Conservation (phyloP, 2,329 filamentous ascomycete genomes). For the Colletotrichum endophyticum region DNA sequence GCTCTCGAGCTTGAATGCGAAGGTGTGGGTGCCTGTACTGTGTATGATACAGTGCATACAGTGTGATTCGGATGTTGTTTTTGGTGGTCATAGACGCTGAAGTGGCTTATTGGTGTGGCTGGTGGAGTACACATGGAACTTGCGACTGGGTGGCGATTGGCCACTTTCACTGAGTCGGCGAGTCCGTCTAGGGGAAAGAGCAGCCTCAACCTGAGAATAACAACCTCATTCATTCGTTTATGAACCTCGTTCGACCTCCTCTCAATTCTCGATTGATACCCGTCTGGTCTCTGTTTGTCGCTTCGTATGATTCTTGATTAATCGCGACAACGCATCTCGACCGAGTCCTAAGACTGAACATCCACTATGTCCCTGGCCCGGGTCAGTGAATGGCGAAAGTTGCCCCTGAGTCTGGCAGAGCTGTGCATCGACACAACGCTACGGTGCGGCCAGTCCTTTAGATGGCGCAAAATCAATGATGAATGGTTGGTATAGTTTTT, state of each 20-base stretch:
- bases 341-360: not conserved
- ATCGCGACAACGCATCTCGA: not conserved
- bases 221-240: not conserved
- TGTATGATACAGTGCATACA: not conserved
- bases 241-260: not conserved
- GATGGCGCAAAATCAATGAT: slow-evolving; percentile 86
- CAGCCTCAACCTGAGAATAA: not conserved
- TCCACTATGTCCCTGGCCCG: slow-evolving; percentile 43
- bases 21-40: not conserved
- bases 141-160: not conserved
- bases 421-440: slow-evolving; percentile 94
- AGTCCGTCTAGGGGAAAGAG: not conserved
- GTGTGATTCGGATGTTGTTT: not conserved
- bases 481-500: slow-evolving; percentile 68
- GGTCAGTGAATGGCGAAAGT: slow-evolving; percentile 82
- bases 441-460: slow-evolving; percentile 94
- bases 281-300: not conserved
- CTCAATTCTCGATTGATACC: not conserved
- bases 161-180: not conserved
- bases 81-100: not conserved
- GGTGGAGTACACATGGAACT: too few relatives aligned
- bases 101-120: not conserved
- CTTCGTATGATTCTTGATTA: not conserved
- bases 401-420: slow-evolving; percentile 83
- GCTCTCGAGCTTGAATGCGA: not conserved